Evolutionary conservation across 495 filamentous ascomycete genomes (phyloP).

Genomic region (Lichina pygmaea): DNA sequence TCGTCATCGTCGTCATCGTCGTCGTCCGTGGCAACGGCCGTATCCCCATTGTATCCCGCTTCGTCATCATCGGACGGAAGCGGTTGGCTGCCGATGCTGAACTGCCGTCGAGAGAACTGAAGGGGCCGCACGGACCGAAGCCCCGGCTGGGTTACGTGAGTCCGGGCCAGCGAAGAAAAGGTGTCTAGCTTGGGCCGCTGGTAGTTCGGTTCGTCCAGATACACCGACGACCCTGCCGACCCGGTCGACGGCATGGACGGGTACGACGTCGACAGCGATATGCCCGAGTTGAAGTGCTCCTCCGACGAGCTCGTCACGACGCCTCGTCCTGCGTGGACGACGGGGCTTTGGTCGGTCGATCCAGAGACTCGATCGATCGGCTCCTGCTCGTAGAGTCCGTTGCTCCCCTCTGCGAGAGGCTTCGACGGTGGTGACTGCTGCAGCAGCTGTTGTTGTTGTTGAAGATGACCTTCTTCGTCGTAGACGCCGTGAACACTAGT

Average conservation of each 20-base stretch:
- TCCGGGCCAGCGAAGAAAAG: neutral
- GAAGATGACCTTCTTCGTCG: too few relatives aligned
- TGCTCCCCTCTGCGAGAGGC: too few relatives aligned
- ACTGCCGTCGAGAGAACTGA: slow-evolving; percentile 2
- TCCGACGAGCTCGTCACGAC: slow-evolving; percentile 14
- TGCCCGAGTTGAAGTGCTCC: slow-evolving; percentile 13
- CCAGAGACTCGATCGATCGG: too few relatives aligned
- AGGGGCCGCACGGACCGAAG: neutral
- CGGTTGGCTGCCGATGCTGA: slow-evolving; percentile 9
- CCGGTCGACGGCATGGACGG: slow-evolving; percentile 18
- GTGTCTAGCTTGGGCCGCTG: too few relatives aligned
- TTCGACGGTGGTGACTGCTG: too few relatives aligned
- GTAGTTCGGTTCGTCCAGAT: too few relatives aligned
- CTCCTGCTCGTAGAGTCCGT: too few relatives aligned
- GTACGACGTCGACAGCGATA: slow-evolving; percentile 16
- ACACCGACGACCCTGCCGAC: slow-evolving; percentile 8
- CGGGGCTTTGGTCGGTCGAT: too few relatives aligned
- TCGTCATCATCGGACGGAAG: slow-evolving; percentile 9
- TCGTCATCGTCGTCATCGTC: slow-evolving; percentile 24
- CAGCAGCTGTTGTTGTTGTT: too few relatives aligned
- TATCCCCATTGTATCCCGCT: slow-evolving; percentile 21
- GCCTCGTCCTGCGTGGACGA: too few relatives aligned
- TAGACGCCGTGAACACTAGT: too few relatives aligned
- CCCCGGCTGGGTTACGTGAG: neutral
- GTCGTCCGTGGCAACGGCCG: slow-evolving; percentile 9